These are phyloP conservation scores for Colletotrichum sp. DNA, from an alignment of 2,329 filamentous ascomycete genomes.

Conservation along the genomic window DNA sequence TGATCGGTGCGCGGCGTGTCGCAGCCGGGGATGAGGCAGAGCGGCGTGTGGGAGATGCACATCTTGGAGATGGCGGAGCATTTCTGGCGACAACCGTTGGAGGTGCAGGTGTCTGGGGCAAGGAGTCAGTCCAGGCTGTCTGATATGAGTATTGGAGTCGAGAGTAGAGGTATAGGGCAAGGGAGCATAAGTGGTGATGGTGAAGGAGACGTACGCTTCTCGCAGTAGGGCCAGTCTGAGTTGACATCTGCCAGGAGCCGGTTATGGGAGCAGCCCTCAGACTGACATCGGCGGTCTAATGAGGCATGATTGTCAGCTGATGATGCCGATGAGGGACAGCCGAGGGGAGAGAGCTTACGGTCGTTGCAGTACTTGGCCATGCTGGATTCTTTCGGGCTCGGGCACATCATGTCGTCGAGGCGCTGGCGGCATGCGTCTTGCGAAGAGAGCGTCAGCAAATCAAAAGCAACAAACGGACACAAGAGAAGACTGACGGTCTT, in stretches of 20 bases:
- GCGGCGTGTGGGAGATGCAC: constrained; percentile 20
- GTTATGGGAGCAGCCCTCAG: constrained; percentile 8
- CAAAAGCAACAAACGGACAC: background rate
- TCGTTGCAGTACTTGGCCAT: constrained; percentile 20
- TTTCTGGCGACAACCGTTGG: constrained; percentile 14
- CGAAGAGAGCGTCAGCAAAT: background rate
- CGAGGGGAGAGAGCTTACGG: background rate
- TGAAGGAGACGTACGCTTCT: constrained; percentile 7
- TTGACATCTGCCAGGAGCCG: constrained; percentile 12
- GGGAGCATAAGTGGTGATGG: no score
- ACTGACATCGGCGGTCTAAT: background rate
- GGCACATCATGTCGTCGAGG: constrained; percentile 21
- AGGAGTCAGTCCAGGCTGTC: background rate
- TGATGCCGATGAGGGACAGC: background rate
- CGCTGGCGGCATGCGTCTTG: constrained; percentile 24
- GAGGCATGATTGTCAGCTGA: no score
- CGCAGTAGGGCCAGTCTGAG: constrained; percentile 21
- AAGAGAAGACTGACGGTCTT: constrained; percentile 8
- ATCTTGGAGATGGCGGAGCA: constrained; percentile 4
- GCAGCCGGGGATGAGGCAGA: constrained; percentile 22
- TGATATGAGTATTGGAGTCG: no score
- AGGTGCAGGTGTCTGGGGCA: constrained; percentile 21
- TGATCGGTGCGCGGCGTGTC: background rate
- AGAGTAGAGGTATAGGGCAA: background rate
- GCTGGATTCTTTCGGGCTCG: constrained; percentile 13